A percentile compares a stretch with the other conserved stretches of the same genome.
Evolutionary conservation across 108 stramenopile species (phyloP).

Genomic region (Cyclotella cryptica): DNA sequence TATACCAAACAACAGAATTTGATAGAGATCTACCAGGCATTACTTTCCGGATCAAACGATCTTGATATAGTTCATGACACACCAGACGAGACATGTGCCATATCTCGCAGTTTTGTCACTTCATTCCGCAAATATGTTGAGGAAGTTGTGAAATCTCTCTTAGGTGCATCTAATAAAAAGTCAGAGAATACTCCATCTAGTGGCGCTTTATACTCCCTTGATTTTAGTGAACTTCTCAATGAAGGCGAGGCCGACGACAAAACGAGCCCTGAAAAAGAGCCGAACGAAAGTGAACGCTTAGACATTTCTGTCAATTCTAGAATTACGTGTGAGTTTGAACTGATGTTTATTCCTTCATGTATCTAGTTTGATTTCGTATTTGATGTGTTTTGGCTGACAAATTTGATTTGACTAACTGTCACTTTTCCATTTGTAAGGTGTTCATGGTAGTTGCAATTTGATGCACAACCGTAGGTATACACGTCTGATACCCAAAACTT

Average conservation of each 20-base stretch:
- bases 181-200: conserved; percentile 2
- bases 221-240: conserved; percentile 14
- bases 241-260: neutral
- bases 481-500: conserved; percentile 31
- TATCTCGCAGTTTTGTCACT: conserved; percentile 45
- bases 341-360: conserved; percentile 2
- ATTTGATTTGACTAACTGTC: no score
- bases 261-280: neutral
- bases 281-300: conserved; percentile 5
- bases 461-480: conserved; percentile 44
- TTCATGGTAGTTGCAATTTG: conserved; percentile 47
- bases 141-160: conserved; percentile 12
- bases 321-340: conserved; percentile 55
- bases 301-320: conserved; percentile 43
- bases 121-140: conserved; percentile 40
- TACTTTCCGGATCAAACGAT: conserved; percentile 41
- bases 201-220: conserved; percentile 4
- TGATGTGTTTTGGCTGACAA: no score
- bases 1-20: conserved; percentile 27
- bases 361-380: no score
- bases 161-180: conserved; percentile 3
- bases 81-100: conserved; percentile 23
- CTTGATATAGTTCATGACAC: conserved; percentile 2
- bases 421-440: conserved; percentile 23
- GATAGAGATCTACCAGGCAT: conserved; percentile 33